Percentiles rank a stretch among this genome's conserved stretches.
phyloP scores from a whole-genome alignment of 768 basidiomycete genomes.

The Suillus subluteus region DNA sequence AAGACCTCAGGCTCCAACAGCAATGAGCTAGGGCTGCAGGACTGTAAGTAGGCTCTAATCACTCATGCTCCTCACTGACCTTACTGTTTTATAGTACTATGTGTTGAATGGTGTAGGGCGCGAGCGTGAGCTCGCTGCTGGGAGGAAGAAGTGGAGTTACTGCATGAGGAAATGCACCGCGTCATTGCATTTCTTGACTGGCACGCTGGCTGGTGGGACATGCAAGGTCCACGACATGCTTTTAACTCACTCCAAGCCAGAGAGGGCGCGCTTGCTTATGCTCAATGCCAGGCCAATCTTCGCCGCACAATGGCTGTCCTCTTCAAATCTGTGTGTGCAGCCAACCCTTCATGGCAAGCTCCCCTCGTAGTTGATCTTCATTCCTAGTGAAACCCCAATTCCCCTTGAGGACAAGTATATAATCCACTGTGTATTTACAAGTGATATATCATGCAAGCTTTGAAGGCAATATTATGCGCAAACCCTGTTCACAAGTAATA shows the following conservation, averaged over 20 bases:
- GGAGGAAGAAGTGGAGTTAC: conserved; percentile 17
- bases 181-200: conserved; percentile 13
- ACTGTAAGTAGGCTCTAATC: neutral
- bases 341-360: no score
- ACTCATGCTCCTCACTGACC: neutral
- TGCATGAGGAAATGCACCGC: conserved; percentile 15
- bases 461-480: no score
- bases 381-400: no score
- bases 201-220: conserved; percentile 13
- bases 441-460: no score
- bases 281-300: neutral
- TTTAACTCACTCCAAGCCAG: neutral
- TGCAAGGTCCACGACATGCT: neutral
- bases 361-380: no score
- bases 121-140: conserved; percentile 2
- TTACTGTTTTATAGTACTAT: no score
- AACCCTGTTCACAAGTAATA: no score
- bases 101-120: conserved; percentile 12
- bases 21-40: neutral
- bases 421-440: no score
- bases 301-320: no score
- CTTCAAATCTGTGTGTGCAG: no score
- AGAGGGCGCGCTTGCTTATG: conserved; percentile 2
- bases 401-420: no score
- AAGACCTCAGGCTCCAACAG: neutral